These are phyloP conservation scores for Saturnispora serradocipensis DNA, from an alignment of 805 yeast species.

Conservation along the genomic window DNA sequence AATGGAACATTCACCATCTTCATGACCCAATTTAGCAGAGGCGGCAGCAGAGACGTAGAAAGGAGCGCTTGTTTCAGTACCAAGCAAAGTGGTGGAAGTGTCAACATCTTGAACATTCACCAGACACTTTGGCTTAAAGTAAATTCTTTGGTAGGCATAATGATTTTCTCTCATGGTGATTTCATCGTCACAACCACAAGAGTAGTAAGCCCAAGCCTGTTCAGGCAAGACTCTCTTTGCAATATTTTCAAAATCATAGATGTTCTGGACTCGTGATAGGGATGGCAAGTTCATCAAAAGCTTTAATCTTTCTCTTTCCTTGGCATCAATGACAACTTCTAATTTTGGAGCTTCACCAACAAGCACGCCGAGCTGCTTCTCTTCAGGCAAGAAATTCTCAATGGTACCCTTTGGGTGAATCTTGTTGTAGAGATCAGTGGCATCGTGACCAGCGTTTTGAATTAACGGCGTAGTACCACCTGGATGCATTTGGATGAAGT, in stretches of 20 bases:
- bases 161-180: slow-evolving; percentile 85
- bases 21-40: slow-evolving; percentile 82
- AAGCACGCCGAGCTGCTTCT: slow-evolving; percentile 52
- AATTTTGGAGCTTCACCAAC: slow-evolving; percentile 28
- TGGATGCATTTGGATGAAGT: slow-evolving; percentile 37
- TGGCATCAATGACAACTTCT: slow-evolving; percentile 30
- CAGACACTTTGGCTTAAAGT: slow-evolving; percentile 75
- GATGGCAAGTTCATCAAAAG: slow-evolving; percentile 52
- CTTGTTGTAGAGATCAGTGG: slow-evolving; percentile 68
- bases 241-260: slow-evolving; percentile 79
- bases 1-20: slow-evolving; percentile 82
- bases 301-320: slow-evolving; percentile 36
- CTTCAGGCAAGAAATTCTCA: slow-evolving; percentile 46
- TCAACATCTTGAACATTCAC: slow-evolving; percentile 73
- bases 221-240: slow-evolving; percentile 71
- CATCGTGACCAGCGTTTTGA: slow-evolving; percentile 43
- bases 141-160: slow-evolving; percentile 75
- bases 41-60: slow-evolving; percentile 91
- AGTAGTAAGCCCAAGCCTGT: slow-evolving; percentile 86
- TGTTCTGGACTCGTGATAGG: slow-evolving; percentile 60
- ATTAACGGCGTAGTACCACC: slow-evolving; percentile 41
- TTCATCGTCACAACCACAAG: slow-evolving; percentile 90
- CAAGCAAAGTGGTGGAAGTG: slow-evolving; percentile 61
- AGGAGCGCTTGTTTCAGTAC: slow-evolving; percentile 61
- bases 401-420: slow-evolving; percentile 84